Evolutionary conservation across 176 grass and related monocot species (phyloP).

Genomic region (Secale cereale): DNA sequence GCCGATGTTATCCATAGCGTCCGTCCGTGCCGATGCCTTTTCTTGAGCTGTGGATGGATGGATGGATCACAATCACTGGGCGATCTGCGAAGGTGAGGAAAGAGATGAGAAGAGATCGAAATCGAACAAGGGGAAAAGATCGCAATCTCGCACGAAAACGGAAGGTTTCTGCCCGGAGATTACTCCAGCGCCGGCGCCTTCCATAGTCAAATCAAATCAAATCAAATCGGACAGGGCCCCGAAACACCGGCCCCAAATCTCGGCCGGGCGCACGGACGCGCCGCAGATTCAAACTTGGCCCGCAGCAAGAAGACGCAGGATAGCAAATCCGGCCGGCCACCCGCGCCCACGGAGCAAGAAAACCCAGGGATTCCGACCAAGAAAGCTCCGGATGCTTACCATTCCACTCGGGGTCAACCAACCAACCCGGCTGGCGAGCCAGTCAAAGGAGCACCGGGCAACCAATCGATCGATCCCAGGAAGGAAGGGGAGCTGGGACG

Average conservation of each 20-base stretch:
- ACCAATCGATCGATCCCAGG: neutral
- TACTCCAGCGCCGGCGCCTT: neutral
- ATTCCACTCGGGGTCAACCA: neutral
- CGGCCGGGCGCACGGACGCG: neutral
- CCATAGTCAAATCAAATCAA: slow-evolving; percentile 1
- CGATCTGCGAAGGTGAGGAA: slow-evolving; percentile 23
- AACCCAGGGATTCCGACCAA: neutral
- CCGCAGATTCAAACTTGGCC: neutral
- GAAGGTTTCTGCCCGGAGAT: slow-evolving; percentile 6
- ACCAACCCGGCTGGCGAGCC: neutral
- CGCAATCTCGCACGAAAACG: neutral
- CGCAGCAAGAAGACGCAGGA: neutral
- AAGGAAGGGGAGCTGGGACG: neutral
- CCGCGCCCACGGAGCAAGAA: neutral
- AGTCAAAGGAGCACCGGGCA: neutral
- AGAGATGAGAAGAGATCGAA: neutral
- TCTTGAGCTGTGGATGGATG: neutral
- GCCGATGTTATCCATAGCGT: slow-evolving; percentile 30
- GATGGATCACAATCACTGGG: slow-evolving; percentile 16
- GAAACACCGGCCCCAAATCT: neutral
- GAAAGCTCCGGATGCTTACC: neutral
- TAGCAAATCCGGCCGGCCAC: neutral
- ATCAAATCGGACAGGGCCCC: slow-evolving; percentile 4
- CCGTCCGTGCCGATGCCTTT: no score
- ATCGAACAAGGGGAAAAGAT: neutral